phyloP scores from a whole-genome alignment of 2,329 filamentous ascomycete genomes.

The Neofusicoccum umdonicola region DNA sequence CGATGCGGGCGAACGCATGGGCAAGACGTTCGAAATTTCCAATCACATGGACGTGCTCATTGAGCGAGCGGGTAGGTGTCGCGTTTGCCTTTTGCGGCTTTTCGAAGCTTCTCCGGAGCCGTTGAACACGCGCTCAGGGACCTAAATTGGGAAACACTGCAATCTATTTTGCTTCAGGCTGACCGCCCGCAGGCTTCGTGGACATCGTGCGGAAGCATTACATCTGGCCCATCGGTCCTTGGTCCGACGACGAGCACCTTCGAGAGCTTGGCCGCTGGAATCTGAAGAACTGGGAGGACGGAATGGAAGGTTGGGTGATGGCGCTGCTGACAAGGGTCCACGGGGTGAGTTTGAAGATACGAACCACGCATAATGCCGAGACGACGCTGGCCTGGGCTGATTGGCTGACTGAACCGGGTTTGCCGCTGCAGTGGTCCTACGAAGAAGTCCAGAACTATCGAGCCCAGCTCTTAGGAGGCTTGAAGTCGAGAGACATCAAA shows the following conservation, averaged over 20 bases:
- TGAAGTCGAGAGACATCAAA: neutral
- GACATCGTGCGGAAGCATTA: slow-evolving; percentile 28
- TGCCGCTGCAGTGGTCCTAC: slow-evolving; percentile 12
- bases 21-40: slow-evolving; percentile 30
- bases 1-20: slow-evolving; percentile 23
- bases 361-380: neutral
- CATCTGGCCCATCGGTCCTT: slow-evolving; percentile 34
- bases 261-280: slow-evolving; percentile 38
- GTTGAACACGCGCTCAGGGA: neutral
- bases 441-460: slow-evolving; percentile 13
- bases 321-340: slow-evolving; percentile 39
- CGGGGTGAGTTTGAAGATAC: slow-evolving; percentile 23
- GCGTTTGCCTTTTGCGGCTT: neutral
- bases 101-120: neutral
- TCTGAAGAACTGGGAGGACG: slow-evolving; percentile 40
- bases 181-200: slow-evolving; percentile 25
- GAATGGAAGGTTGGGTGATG: slow-evolving; percentile 42
- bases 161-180: slow-evolving; percentile 17
- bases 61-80: neutral
- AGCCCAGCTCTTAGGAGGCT: neutral
- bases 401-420: neutral
- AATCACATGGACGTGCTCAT: slow-evolving; percentile 28
- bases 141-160: neutral
- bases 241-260: slow-evolving; percentile 31
- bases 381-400: neutral